Evolutionary conservation across 176 grass and related monocot species (phyloP).

Genomic region (Triticum urartu): DNA sequence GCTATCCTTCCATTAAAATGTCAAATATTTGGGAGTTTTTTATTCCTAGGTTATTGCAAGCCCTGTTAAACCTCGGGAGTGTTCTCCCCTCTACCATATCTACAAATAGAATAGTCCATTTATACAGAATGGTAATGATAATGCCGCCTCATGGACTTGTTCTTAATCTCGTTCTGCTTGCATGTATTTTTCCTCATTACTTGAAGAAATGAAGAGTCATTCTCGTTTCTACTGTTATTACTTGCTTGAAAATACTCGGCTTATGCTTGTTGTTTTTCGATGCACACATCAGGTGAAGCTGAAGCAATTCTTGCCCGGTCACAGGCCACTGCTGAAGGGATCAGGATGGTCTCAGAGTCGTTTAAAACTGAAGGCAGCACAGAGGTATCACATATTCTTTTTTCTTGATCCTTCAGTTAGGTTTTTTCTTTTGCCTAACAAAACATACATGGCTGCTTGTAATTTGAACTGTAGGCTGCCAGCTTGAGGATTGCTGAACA

Average conservation of each 20-base stretch:
- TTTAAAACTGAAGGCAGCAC: slow-evolving; percentile 68
- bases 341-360: slow-evolving; percentile 65
- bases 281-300: slow-evolving; percentile 63
- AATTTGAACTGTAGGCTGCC: slow-evolving; percentile 46
- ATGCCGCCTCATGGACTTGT: background rate
- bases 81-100: background rate
- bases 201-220: too few species aligned
- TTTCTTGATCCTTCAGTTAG: too few species aligned
- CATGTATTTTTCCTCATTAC: too few species aligned
- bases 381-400: slow-evolving; percentile 46
- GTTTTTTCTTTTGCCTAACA: too few species aligned
- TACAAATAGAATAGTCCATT: too few species aligned
- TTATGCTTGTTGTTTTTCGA: background rate
- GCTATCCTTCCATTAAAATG: too few species aligned
- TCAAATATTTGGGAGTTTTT: background rate
- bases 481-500: slow-evolving; percentile 83
- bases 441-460: background rate
- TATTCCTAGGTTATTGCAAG: background rate
- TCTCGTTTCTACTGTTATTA: too few species aligned
- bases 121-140: background rate
- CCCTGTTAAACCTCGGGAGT: background rate
- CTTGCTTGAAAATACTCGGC: too few species aligned
- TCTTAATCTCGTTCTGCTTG: background rate
- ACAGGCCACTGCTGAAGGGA: slow-evolving; percentile 65
- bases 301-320: slow-evolving; percentile 80